Conservation (phyloP, 2,329 filamentous ascomycete genomes). For the Chrysoporthe cubensis region DNA sequence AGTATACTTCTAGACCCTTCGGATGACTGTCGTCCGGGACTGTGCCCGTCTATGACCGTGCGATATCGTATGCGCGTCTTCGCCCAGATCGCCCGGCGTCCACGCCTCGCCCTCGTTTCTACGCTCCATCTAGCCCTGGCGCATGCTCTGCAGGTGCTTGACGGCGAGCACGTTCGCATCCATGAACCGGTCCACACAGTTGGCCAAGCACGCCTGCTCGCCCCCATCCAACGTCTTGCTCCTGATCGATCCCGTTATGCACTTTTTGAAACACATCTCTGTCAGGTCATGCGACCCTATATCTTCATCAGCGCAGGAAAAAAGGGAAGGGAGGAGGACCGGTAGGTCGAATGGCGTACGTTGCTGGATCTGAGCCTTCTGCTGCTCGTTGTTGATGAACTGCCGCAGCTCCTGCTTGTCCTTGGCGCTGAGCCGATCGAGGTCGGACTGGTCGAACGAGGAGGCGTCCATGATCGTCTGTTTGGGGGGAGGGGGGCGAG, state of each 20-base stretch:
- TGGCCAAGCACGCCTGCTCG: slow-evolving; percentile 84
- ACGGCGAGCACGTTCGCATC: slow-evolving; percentile 87
- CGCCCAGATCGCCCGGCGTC: background rate
- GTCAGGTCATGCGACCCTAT: slow-evolving; percentile 59
- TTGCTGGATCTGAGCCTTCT: slow-evolving; percentile 71
- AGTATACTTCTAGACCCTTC: background rate
- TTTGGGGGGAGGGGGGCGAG: background rate
- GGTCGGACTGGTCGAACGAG: slow-evolving; percentile 59
- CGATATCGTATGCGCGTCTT: background rate
- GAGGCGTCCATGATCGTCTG: slow-evolving; percentile 24
- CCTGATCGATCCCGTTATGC: slow-evolving; percentile 75
- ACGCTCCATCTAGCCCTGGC: slow-evolving; percentile 33
- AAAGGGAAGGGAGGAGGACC: background rate
- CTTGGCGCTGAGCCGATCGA: slow-evolving; percentile 75
- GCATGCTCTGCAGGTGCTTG: slow-evolving; percentile 74
- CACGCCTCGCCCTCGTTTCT: background rate
- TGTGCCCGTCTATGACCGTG: background rate
- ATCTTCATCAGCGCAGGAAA: slow-evolving; percentile 5
- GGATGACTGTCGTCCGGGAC: background rate
- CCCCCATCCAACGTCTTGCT: slow-evolving; percentile 71
- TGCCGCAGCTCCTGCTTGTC: slow-evolving; percentile 89
- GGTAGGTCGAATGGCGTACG: slow-evolving; percentile 50
- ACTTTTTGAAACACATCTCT: slow-evolving; percentile 94
- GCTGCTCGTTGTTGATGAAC: slow-evolving; percentile 81
- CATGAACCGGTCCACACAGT: slow-evolving; percentile 93